Evolutionary conservation across 805 yeast species (phyloP).

Genomic region (Kodamaea hsintzibuensis): DNA sequence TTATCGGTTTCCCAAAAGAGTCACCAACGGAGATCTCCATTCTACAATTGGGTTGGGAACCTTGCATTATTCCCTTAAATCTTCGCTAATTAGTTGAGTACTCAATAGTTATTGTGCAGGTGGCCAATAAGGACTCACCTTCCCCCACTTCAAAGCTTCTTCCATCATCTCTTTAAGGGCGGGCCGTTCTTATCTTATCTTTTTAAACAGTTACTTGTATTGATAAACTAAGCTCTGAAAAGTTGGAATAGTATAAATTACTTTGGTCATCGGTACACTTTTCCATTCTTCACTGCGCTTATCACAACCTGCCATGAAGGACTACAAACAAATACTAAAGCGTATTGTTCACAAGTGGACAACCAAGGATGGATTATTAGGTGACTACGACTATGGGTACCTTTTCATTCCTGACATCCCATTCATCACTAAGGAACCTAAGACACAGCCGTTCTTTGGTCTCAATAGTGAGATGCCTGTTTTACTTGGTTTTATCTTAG

Average conservation of each 20-base stretch:
- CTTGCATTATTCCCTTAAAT: background rate
- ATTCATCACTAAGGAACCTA: conserved; percentile 47
- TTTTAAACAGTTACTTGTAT: background rate
- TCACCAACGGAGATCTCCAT: background rate
- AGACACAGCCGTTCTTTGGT: conserved; percentile 80
- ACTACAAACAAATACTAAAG: conserved; percentile 16
- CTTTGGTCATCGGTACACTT: background rate
- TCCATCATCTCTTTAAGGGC: background rate
- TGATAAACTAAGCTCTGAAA: background rate
- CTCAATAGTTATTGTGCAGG: background rate
- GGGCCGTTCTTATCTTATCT: conserved; percentile 10
- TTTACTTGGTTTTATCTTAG: conserved; percentile 72
- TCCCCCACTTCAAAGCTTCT: background rate
- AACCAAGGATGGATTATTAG: conserved; percentile 79
- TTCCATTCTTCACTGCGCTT: background rate
- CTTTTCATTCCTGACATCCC: conserved; percentile 83
- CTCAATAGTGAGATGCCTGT: conserved; percentile 79
- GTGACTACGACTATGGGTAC: conserved; percentile 80
- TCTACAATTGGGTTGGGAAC: background rate
- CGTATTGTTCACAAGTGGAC: conserved; percentile 50
- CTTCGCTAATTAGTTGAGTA: background rate
- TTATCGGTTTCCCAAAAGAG: background rate
- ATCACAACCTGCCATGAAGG: background rate
- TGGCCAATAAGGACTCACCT: background rate
- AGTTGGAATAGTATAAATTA: background rate